phyloP scores from a whole-genome alignment of 352 stramenopile species.

The Blastocystis sp. region DNA sequence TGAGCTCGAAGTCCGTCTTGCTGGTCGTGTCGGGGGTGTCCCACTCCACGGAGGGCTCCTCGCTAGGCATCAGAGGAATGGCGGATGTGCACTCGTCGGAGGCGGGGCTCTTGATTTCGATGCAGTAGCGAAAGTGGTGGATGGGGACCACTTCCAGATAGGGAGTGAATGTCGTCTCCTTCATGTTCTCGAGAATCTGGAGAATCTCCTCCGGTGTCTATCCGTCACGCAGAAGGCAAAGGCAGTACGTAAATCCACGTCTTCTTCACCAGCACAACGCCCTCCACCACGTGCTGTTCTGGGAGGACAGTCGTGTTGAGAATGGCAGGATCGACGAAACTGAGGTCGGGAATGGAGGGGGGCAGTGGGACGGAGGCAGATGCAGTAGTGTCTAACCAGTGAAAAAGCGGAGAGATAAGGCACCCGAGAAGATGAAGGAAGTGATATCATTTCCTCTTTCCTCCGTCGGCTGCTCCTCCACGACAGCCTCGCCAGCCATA shows the following conservation, averaged over 20 bases:
- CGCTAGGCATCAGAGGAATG: not conserved
- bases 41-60: conserved; percentile 34
- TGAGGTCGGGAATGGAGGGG: not conserved
- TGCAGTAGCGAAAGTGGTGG: conserved; percentile 15
- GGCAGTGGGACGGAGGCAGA: not conserved
- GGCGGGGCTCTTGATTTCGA: not conserved
- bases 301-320: conserved; percentile 10
- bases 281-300: conserved; percentile 14
- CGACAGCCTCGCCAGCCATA: not conserved
- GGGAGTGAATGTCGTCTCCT: conserved; percentile 6
- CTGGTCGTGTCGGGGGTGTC: conserved; percentile 19
- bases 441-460: conserved; percentile 12
- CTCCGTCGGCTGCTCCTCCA: not conserved
- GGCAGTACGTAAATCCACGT: conserved; percentile 6
- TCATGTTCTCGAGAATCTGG: conserved; percentile 28
- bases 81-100: not conserved
- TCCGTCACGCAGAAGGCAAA: not conserved
- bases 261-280: conserved; percentile 3
- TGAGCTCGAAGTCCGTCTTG: conserved; percentile 13
- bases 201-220: conserved; percentile 14
- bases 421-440: conserved; percentile 2
- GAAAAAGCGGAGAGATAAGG: not conserved
- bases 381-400: not conserved
- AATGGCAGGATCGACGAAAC: conserved; percentile 38
- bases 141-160: conserved; percentile 27